Evolutionary conservation across 1,139 yeast genomes (phyloP), one percentile per base, ranked within the genome.

Genomic region (Hyphopichia wangnamkhiaoensis): DNA sequence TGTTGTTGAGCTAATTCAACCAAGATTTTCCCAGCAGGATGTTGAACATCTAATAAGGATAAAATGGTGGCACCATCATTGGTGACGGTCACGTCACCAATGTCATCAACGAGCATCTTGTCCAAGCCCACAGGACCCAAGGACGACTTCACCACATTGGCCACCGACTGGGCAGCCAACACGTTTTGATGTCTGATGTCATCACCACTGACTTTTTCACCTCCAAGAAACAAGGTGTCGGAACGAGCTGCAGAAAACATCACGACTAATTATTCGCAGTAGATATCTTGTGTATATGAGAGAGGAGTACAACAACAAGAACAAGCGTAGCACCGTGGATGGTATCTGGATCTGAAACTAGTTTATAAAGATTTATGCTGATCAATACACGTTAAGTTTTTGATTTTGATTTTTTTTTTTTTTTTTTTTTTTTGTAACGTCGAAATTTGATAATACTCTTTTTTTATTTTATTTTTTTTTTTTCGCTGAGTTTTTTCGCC

Each of bases 1-100:
- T 94, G 99, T 63, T 94, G 98, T 63, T 93, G 97, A 3, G 98
- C 99, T 58, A 94, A 77, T 59, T 94, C 98, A 35, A 94, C 98
- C 46, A 94, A 74, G 51, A 94, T 93, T 68, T 89, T 90, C 17
- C 98, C 98, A 0, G 98, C 98, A 26, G 99, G 99, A 62, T 94
- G 99, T 65, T 94, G 97, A 39, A 94, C 98, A 60, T 94, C 98
- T 49, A 94, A 74, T 44, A 94, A 69, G 9, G 93, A 78, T 48
- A 94, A 74, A 50, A 94, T 94, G 7, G 98, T 94, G 41, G 99
- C 98, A 48, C 99, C 99, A 63, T 94, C 99, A 61, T 94, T 94
- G 38, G 99, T 94, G 39, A 94, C 98, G 5, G 97, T 91, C 36
- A 94, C 98, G 67, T 94, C 99, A 46, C 98, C 98, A 67, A 94